A percentile compares a stretch with the other conserved stretches of the same genome.
Evolutionary conservation across 129 eudicot species (phyloP).

Genomic region (Escallonia herrerae): DNA sequence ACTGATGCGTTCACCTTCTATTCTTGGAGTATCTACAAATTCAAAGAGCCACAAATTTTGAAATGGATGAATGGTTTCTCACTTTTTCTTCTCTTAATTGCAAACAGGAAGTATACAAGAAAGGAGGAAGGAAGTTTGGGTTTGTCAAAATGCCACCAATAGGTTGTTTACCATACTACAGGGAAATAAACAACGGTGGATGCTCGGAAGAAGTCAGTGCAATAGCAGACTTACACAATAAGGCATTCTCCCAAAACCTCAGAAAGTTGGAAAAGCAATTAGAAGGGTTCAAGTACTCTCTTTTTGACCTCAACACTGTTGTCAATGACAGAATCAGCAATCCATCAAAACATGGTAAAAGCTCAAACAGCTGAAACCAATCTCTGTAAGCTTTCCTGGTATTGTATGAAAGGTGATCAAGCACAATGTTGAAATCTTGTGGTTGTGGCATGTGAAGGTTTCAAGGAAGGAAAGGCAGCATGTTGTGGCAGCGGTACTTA

Average conservation of each 20-base stretch:
- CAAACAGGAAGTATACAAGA: conserved; percentile 32
- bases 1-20: too few relatives aligned
- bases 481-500: conserved; percentile 44
- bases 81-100: background rate
- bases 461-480: conserved; percentile 31
- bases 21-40: too few relatives aligned
- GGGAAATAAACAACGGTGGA: conserved; percentile 7
- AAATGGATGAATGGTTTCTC: background rate
- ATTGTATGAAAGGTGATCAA: too few relatives aligned
- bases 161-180: conserved; percentile 40
- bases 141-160: conserved; percentile 25
- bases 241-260: conserved; percentile 5
- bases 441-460: conserved; percentile 19
- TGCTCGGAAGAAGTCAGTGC: conserved; percentile 28
- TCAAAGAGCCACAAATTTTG: too few relatives aligned
- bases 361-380: too few relatives aligned
- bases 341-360: conserved; percentile 39
- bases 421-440: too few relatives aligned
- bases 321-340: conserved; percentile 13
- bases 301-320: conserved; percentile 19
- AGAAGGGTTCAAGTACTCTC: conserved; percentile 29
- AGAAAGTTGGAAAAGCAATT: conserved; percentile 19
- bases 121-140: conserved; percentile 54
- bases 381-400: too few relatives aligned
- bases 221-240: conserved; percentile 24